Evolutionary conservation across 2,329 filamentous ascomycete genomes (phyloP), one percentile per base, ranked within the genome.

Genomic region (Pyrenophora teres): DNA sequence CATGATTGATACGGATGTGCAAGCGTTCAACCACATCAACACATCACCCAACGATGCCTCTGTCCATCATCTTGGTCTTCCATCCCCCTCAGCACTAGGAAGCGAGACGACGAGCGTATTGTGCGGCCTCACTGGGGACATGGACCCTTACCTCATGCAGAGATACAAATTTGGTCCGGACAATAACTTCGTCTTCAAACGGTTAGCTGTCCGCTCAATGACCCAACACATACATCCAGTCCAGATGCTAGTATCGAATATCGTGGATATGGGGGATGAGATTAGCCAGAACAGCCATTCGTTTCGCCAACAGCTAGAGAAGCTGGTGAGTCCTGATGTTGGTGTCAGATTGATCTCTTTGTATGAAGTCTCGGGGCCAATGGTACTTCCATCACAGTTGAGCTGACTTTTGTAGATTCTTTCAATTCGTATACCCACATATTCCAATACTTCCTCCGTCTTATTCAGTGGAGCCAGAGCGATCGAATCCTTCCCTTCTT

Each of bases 371-470:
- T 23, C 40, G 23, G 23, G 12, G 10, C 6, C 18, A 8, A 42
- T 19, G 13, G 23, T 15, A 23, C 6, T 23, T 35, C 7, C 13
- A 9, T 33, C 6, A 4, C 12, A 10, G 12, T 25, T 25, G 18
- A 21, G 18, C 30, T 42, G 9, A 42, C 18, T 9, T 2, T 6
- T 15, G 12, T 6, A 42, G 40, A 23, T 42, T 42, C 18, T 42
- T 35, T 42, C 40, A 21, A 23, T 42, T 42, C 18, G 40, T 42
- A 33, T 42, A 35, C 18, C 40, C 40, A 8, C 40, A 42, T 35
- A 33, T 42, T 3, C 40, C 40, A 42, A 25, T 42, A 10, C 16
- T 42, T 33, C 6, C 30, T 42, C 40, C 16, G 15, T 18, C 12
- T 5, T 18, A 42, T 15, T 8, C 40, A 42, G 12, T n/a, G 10